Percentiles rank a stretch among this genome's conserved stretches.
phyloP scores from a whole-genome alignment of 139 green algal species.

The Mychonastes homosphaera region DNA sequence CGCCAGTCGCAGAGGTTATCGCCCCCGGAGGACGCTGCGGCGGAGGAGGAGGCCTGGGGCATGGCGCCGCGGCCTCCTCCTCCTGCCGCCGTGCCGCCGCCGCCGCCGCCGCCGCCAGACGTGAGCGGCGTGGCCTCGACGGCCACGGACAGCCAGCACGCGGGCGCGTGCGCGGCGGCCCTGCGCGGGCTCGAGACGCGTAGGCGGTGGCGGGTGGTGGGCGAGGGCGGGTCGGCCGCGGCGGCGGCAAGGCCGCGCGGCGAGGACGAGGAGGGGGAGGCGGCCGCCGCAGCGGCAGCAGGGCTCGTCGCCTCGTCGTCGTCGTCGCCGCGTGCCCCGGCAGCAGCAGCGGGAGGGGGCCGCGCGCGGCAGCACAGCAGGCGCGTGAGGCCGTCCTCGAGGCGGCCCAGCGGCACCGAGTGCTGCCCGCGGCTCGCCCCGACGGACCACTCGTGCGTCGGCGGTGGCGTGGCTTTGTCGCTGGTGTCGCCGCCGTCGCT shows the following conservation, averaged over 20 bases:
- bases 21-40: slow-evolving; percentile 16
- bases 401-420: slow-evolving; percentile 32
- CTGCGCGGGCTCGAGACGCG: slow-evolving; percentile 9
- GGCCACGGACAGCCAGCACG: slow-evolving; percentile 51
- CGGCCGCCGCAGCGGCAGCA: too few species aligned
- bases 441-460: slow-evolving; percentile 46
- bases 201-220: not conserved
- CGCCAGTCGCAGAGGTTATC: slow-evolving; percentile 53
- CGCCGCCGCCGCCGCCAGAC: not conserved
- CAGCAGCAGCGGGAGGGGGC: not conserved
- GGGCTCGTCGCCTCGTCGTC: not conserved
- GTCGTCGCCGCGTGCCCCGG: not conserved
- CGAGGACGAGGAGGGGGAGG: too few species aligned
- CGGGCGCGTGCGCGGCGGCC: slow-evolving; percentile 4
- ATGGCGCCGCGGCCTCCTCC: not conserved
- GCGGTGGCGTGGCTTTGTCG: not conserved
- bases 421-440: slow-evolving; percentile 21
- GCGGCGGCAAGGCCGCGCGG: not conserved
- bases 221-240: not conserved
- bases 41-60: too few species aligned
- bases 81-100: not conserved
- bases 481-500: not conserved
- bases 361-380: slow-evolving; percentile 38
- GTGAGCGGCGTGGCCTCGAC: slow-evolving; percentile 44
- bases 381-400: slow-evolving; percentile 53